These are phyloP conservation scores for Leishmania gerbilli DNA, from an alignment of 208 protist species.

Conservation along the genomic window DNA sequence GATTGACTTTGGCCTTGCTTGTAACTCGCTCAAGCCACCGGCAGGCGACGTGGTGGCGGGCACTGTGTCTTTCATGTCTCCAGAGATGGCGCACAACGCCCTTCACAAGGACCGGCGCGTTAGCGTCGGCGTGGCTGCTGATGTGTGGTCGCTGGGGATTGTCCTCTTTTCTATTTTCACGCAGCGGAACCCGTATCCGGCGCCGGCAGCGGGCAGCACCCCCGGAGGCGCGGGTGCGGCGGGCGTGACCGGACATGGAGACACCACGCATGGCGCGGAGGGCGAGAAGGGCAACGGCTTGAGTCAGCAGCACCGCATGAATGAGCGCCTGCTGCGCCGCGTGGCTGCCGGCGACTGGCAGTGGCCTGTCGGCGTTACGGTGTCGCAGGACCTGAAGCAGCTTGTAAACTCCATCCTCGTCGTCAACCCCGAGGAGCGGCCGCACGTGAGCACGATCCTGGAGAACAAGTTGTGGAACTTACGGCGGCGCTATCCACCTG, in stretches of 20 bases:
- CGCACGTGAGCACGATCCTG: slow-evolving; percentile 67
- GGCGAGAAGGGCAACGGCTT: slow-evolving; percentile 1
- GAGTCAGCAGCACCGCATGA: slow-evolving; percentile 40
- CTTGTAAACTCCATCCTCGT: slow-evolving; percentile 78
- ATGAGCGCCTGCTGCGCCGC: slow-evolving; percentile 62
- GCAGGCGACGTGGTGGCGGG: slow-evolving; percentile 88
- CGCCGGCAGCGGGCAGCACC: slow-evolving; percentile 1
- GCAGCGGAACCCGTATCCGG: slow-evolving; percentile 80
- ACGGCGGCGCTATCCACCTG: slow-evolving; percentile 73
- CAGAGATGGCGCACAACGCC: slow-evolving; percentile 92
- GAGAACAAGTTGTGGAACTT: slow-evolving; percentile 60
- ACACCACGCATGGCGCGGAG: not conserved
- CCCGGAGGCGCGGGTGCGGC: not conserved
- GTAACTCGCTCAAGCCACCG: slow-evolving; percentile 64
- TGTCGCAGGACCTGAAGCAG: slow-evolving; percentile 63
- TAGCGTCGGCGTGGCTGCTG: slow-evolving; percentile 78
- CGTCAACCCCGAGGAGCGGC: slow-evolving; percentile 52
- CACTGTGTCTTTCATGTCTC: slow-evolving; percentile 92
- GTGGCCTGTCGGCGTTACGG: slow-evolving; percentile 64
- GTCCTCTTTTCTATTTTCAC: slow-evolving; percentile 91
- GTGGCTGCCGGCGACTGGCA: slow-evolving; percentile 77
- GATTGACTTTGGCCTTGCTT: slow-evolving; percentile 92
- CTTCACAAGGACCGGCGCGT: slow-evolving; percentile 76
- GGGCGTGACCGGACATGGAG: not conserved
- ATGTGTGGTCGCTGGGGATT: slow-evolving; percentile 91